Conservation (phyloP, 2,329 filamentous ascomycete genomes). For the Fusarium hostae region DNA sequence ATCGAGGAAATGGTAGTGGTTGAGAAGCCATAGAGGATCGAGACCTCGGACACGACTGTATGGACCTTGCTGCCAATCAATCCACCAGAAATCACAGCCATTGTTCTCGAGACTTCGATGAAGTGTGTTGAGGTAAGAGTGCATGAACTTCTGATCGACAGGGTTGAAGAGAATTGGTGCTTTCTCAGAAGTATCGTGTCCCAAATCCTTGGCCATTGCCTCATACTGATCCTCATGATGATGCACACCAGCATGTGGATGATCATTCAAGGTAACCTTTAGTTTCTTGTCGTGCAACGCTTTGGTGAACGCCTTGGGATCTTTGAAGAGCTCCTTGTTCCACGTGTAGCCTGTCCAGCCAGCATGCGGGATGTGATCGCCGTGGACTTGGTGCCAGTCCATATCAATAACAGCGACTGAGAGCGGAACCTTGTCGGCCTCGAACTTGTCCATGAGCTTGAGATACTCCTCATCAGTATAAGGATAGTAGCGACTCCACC, state of each 20-base stretch:
- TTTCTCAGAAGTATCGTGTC: slow-evolving; percentile 60
- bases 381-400: slow-evolving; percentile 71
- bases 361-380: slow-evolving; percentile 56
- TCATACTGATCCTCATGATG: slow-evolving; percentile 66
- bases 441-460: slow-evolving; percentile 66
- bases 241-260: slow-evolving; percentile 69
- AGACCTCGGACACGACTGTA: slow-evolving; percentile 64
- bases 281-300: slow-evolving; percentile 63
- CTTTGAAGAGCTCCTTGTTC: slow-evolving; percentile 62
- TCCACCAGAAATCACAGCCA: slow-evolving; percentile 73
- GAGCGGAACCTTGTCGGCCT: slow-evolving; percentile 62
- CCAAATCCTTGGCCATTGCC: slow-evolving; percentile 63
- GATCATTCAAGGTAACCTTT: slow-evolving; percentile 69
- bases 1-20: slow-evolving; percentile 72
- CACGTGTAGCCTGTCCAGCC: slow-evolving; percentile 68
- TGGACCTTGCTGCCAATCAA: slow-evolving; percentile 74
- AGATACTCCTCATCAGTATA: slow-evolving; percentile 68
- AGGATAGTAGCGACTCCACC: slow-evolving; percentile 72
- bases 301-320: slow-evolving; percentile 62
- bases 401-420: slow-evolving; percentile 72
- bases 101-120: slow-evolving; percentile 65
- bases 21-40: slow-evolving; percentile 72
- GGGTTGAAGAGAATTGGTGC: slow-evolving; percentile 67
- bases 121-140: slow-evolving; percentile 68
- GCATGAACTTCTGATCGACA: slow-evolving; percentile 63